These are phyloP conservation scores for Fomitopsis palustris DNA, from an alignment of 1,284 basidiomycete species.

Conservation along the genomic window DNA sequence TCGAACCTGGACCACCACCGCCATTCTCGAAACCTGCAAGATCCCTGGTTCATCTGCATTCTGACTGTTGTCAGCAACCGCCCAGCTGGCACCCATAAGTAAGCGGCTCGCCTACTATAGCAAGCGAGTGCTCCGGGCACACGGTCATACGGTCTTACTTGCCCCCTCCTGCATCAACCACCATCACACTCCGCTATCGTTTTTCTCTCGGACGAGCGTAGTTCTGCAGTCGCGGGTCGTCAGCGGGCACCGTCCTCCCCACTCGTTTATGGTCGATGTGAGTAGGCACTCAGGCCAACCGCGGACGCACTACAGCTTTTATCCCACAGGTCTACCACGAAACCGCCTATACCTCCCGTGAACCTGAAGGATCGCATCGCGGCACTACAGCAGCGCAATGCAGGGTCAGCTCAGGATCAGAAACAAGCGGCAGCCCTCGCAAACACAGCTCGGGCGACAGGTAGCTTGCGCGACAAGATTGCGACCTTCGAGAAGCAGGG, in stretches of 20 bases:
- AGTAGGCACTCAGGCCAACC: conserved; percentile 5
- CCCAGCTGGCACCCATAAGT: background rate
- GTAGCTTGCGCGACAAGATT: conserved; percentile 64
- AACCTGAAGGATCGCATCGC: conserved; percentile 77
- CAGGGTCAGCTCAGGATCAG: conserved; percentile 16
- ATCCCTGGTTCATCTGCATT: background rate
- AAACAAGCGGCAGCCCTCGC: conserved; percentile 25
- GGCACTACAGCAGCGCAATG: conserved; percentile 61
- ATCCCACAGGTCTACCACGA: conserved; percentile 27
- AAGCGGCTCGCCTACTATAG: background rate
- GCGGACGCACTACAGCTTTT: background rate
- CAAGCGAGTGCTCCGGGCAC: background rate
- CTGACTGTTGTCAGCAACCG: background rate
- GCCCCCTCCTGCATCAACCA: conserved; percentile 18
- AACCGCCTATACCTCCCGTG: conserved; percentile 41
- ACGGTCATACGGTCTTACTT: background rate
- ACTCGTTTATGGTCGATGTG: conserved; percentile 24
- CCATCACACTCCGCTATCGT: conserved; percentile 18
- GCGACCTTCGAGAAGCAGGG: conserved; percentile 76
- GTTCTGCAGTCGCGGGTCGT: conserved; percentile 32
- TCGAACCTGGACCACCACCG: background rate
- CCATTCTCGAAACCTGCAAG: too few species aligned
- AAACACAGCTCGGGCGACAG: conserved; percentile 29
- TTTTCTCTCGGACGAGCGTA: conserved; percentile 22
- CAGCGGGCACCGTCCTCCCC: conserved; percentile 25